These are phyloP conservation scores for Pharnaceum exiguum DNA, from an alignment of 148 eudicot species.

Conservation along the genomic window DNA sequence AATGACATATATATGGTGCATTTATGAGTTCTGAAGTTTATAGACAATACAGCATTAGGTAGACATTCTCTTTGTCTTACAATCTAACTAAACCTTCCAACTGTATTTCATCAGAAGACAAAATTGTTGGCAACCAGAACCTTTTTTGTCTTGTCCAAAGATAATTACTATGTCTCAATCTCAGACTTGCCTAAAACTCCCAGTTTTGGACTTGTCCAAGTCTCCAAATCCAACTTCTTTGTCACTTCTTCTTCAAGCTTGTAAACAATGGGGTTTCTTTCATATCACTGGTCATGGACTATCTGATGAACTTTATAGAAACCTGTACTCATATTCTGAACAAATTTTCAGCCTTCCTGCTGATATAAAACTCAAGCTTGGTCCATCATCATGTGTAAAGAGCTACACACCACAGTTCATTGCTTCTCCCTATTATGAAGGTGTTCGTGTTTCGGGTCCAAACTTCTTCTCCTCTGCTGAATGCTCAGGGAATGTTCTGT, in stretches of 20 bases:
- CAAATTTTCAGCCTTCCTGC: conserved; percentile 53
- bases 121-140: conserved; percentile 24
- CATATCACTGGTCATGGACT: conserved; percentile 79
- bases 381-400: conserved; percentile 58
- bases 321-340: conserved; percentile 39
- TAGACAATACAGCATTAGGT: conserved; percentile 3
- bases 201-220: conserved; percentile 60
- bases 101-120: conserved; percentile 32
- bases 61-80: conserved; percentile 27
- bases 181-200: conserved; percentile 49
- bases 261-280: conserved; percentile 90
- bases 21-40: too few species aligned
- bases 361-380: conserved; percentile 62
- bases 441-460: conserved; percentile 73
- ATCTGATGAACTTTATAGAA: conserved; percentile 42
- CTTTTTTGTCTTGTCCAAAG: conserved; percentile 26
- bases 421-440: conserved; percentile 88
- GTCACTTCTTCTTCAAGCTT: conserved; percentile 59
- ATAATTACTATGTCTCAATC: conserved; percentile 54
- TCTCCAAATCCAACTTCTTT: conserved; percentile 44
- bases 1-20: too few species aligned
- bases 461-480: conserved; percentile 60
- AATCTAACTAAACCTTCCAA: conserved; percentile 29
- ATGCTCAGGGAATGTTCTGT: conserved; percentile 46
- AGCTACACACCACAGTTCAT: conserved; percentile 82